Evolutionary conservation across 441 rosid genomes (phyloP), one percentile per base, ranked within the genome.

Genomic region (Gossypium lobatum): DNA sequence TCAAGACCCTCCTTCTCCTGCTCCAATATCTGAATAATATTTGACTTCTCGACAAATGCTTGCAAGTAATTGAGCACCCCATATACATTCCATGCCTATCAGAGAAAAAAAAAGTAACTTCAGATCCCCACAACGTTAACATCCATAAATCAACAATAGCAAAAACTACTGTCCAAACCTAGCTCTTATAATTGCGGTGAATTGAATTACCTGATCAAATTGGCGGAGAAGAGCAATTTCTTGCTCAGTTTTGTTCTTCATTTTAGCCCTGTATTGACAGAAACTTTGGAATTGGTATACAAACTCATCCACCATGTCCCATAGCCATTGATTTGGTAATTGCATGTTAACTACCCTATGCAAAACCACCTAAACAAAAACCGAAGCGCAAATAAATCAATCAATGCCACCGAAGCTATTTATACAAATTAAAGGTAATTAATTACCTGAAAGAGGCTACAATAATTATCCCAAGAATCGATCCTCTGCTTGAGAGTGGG

Each of bases 301-400:
- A 84, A 95, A 95, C 87, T 95, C 98, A 83, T 95, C 98, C 79
- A 95, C 98, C 98, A 95, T 91, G 71, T 95, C 98, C 98, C 98
- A 95, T 82, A 95, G 72, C 98, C 98, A 95, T 84, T 95, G 98
- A 71, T 92, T 95, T 1, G 98, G 98, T 69, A 95, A 63, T 69
- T 95, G 98, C 98, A 93, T 95, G 78, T 91, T 95, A 77, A 95
- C 98, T 57, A 93, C 97, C 6, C 98, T 97, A 50, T 88, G 97
- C 94, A 95, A 79, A 74, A 93, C 97, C 42, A 95, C 98, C 98
- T 94, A 64, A 63, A 60, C 48, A 75, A 57, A 59, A 34, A 4
- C 16, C 34, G 26, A 14, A 39, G 3, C 1, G 6, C 14, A 50
- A 50, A 7, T n/a, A 50, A 16, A 13, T 16, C 18, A n/a, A n/a